Conservation (phyloP, 768 basidiomycete species). For the Calocera viscosa region DNA sequence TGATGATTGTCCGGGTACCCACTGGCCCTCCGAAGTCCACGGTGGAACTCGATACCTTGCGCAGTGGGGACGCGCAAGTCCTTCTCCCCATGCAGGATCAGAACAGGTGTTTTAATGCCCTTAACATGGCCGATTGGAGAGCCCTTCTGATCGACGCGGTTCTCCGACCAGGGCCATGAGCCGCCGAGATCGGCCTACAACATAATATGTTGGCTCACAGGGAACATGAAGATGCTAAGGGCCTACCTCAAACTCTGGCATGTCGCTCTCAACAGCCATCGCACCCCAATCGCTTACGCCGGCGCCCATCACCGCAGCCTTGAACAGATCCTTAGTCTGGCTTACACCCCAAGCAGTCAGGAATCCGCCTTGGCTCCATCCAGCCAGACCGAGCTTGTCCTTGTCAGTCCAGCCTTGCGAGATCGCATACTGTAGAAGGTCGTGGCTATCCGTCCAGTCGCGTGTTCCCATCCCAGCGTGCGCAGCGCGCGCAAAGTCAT, state of each 20-base stretch:
- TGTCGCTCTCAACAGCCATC: constrained; percentile 12
- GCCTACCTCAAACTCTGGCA: constrained; percentile 13
- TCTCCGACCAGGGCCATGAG: constrained; percentile 10
- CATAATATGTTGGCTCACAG: neutral
- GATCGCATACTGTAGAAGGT: constrained; percentile 14
- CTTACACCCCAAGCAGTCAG: constrained; percentile 15
- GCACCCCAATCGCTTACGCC: constrained; percentile 16
- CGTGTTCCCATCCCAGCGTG: constrained; percentile 12
- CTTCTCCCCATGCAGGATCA: constrained; percentile 16
- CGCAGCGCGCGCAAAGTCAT: constrained; percentile 12
- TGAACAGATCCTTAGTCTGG: constrained; percentile 15
- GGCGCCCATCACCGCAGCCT: constrained; percentile 13
- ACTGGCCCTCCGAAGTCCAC: constrained; percentile 12
- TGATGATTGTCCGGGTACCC: constrained; percentile 12
- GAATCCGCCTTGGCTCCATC: constrained; percentile 17
- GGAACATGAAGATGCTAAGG: neutral
- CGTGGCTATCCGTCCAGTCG: constrained; percentile 16
- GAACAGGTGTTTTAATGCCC: constrained; percentile 14
- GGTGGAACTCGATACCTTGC: constrained; percentile 13
- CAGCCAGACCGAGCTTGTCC: constrained; percentile 13
- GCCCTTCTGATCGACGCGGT: neutral
- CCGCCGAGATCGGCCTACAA: constrained; percentile 9
- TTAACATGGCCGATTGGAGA: constrained; percentile 14
- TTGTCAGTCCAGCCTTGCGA: constrained; percentile 13
- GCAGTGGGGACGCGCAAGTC: constrained; percentile 14